Evolutionary conservation across 169 alveolate genomes (phyloP).

Genomic region (Plasmodium yoelii): DNA sequence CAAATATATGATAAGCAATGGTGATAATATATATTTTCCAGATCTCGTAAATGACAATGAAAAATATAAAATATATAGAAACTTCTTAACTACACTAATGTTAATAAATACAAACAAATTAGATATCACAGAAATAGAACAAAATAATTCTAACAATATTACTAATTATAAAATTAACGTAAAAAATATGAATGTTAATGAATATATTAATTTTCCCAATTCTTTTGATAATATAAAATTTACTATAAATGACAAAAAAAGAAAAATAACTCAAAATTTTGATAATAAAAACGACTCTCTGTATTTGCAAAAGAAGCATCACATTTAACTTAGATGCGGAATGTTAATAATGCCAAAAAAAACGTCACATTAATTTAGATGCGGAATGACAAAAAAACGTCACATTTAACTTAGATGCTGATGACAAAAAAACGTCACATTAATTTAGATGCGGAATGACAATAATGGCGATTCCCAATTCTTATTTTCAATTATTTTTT

Average conservation of each 20-base stretch:
- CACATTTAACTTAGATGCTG: no score
- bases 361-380: no score
- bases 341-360: no score
- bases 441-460: no score
- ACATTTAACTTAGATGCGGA: no score
- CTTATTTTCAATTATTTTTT: slow-evolving; percentile 14
- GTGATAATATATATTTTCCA: slow-evolving; percentile 17
- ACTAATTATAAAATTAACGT: slow-evolving; percentile 43
- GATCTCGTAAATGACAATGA: slow-evolving; percentile 30
- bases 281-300: no score
- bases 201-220: slow-evolving; percentile 19
- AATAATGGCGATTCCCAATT: not conserved
- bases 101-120: slow-evolving; percentile 35
- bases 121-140: slow-evolving; percentile 13
- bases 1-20: slow-evolving; percentile 26
- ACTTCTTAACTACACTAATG: slow-evolving; percentile 56
- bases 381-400: no score
- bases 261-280: not conserved
- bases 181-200: slow-evolving; percentile 33
- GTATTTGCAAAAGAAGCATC: no score
- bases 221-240: slow-evolving; percentile 6
- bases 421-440: no score
- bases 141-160: slow-evolving; percentile 26
- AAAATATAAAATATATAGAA: slow-evolving; percentile 44
- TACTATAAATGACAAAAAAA: slow-evolving; percentile 43